A percentile compares a stretch with the other conserved stretches of the same genome.
Conservation (phyloP, 2,329 filamentous ascomycete species). For the Hypoxylon sp. region DNA sequence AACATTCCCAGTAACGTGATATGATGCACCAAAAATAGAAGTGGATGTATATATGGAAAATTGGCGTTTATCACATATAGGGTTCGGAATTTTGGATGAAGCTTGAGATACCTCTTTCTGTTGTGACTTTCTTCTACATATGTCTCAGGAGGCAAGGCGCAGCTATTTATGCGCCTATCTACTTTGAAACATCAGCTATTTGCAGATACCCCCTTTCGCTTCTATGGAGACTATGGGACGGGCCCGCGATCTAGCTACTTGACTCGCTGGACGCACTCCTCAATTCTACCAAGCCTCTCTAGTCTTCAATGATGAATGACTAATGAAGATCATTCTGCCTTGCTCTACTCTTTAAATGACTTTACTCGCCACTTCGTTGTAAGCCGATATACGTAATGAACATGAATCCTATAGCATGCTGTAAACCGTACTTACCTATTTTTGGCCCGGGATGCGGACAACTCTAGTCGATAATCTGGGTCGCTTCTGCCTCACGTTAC, state of each 20-base stretch:
- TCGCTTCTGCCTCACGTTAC: not conserved
- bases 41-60: conserved; percentile 42
- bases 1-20: conserved; percentile 20
- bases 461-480: not conserved
- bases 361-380: not conserved
- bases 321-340: conserved; percentile 19
- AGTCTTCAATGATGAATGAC: conserved; percentile 30
- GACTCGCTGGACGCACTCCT: conserved; percentile 18
- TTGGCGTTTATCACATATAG: conserved; percentile 47
- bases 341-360: not conserved
- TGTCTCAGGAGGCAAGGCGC: conserved; percentile 30
- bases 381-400: conserved; percentile 1
- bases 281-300: conserved; percentile 23
- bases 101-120: conserved; percentile 51
- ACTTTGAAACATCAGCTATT: conserved; percentile 12
- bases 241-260: conserved; percentile 27
- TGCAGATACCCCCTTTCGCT: conserved; percentile 30
- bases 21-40: conserved; percentile 40
- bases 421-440: not conserved
- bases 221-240: conserved; percentile 27
- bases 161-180: conserved; percentile 17
- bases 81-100: conserved; percentile 37
- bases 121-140: conserved; percentile 38
- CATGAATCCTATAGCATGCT: not conserved
- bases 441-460: no score